Evolutionary conservation across 208 protist species (phyloP), one percentile per base, ranked within the genome.

Genomic region (Strigomonas culicis): DNA sequence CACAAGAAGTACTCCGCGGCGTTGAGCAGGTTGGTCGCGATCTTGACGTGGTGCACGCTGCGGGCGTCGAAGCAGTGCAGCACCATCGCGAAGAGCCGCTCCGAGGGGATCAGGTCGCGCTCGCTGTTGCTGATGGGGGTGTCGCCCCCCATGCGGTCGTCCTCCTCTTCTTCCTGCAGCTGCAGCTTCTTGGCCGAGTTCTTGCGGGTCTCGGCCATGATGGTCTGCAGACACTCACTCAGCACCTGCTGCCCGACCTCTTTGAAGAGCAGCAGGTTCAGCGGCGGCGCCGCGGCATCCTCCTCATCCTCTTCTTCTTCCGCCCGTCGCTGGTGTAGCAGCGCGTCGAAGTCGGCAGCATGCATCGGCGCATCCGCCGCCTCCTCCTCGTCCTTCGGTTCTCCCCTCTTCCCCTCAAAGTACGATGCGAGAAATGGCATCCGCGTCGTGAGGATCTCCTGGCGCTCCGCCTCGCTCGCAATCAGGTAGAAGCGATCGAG

Each of bases 61-160:
- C 49, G 58, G 25, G 73, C 67, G 41, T 68, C 60, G 15, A 85
- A 49, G 17, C 69, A 61, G 13, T 72, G 51, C 28, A 82, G 57
- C 4, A 83, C 85, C 7, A 73, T 70, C 1, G 50, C 52, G n/a
- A 94, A 79, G 11, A 92, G 56, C 11, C 80, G 88, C 49, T 85
- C 76, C 13, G 79, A 74, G 22, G 80, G 74, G 8, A 73, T 70
- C 41, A 66, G 57, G 32, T 62, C 77, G 25, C 57, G 25, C 57
- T 61, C 57, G 17, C 30, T 30, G 17, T 24, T 41, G 19, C 21
- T 61, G 22, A 30, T 41, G 3, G 36, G 7, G 19, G 10, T 30
- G n/a, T 61, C 25, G 15, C 10, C 56, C 22, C 6, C 28, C 7
- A 21, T 27, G 30, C 13, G 17, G 11, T 63, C 46, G 17, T 46